These are phyloP conservation scores for Chaetomium cochliodes DNA, from an alignment of 495 filamentous ascomycete species.

Conservation along the genomic window DNA sequence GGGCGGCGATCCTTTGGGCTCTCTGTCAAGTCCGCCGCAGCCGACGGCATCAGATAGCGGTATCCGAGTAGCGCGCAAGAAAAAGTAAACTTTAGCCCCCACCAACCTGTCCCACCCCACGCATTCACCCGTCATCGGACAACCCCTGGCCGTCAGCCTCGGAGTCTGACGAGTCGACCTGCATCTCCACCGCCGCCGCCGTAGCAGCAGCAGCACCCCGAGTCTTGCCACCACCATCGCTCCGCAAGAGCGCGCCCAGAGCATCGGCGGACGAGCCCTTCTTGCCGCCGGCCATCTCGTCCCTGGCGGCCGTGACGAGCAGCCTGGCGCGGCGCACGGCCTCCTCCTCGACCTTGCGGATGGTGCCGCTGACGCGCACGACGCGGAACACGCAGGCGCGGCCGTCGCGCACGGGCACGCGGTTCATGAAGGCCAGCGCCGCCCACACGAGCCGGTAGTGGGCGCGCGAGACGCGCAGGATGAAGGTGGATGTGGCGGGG, in stretches of 20 bases:
- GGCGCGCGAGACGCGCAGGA: conserved; percentile 73
- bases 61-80: conserved; percentile 34
- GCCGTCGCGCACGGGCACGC: conserved; percentile 57
- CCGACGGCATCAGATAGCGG: conserved; percentile 21
- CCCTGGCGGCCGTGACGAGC: conserved; percentile 64
- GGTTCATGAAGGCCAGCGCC: conserved; percentile 77
- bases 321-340: conserved; percentile 71
- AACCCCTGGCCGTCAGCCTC: conserved; percentile 50
- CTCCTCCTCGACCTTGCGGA: conserved; percentile 87
- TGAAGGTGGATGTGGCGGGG: conserved; percentile 87
- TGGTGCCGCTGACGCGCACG: conserved; percentile 89
- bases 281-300: conserved; percentile 39
- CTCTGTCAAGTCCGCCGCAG: conserved; percentile 12
- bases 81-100: conserved; percentile 25
- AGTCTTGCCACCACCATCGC: conserved; percentile 26
- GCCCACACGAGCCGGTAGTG: conserved; percentile 88
- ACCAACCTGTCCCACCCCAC: not conserved
- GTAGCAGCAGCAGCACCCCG: conserved; percentile 46
- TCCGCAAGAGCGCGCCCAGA: conserved; percentile 44
- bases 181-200: conserved; percentile 43
- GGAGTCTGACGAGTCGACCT: conserved; percentile 47
- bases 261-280: conserved; percentile 32
- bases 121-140: conserved; percentile 26
- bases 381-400: conserved; percentile 75
- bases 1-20: conserved; percentile 8